phyloP scores from a whole-genome alignment of 768 basidiomycete species.

The Leccinum disarticulatum region DNA sequence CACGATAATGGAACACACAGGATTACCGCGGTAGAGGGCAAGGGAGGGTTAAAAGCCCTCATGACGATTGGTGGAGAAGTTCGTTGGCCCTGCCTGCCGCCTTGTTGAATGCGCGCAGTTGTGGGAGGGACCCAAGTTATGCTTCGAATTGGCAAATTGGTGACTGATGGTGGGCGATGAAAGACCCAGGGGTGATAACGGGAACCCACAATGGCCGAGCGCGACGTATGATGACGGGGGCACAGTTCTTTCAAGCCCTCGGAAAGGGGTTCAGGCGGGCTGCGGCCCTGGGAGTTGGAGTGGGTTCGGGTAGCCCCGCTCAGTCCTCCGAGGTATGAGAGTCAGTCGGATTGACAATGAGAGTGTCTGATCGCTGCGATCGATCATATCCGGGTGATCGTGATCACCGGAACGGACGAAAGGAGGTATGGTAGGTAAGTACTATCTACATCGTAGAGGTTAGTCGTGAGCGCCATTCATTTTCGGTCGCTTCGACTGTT shows the following conservation, averaged over 20 bases:
- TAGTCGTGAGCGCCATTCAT: slow-evolving; percentile 19
- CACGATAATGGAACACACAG: slow-evolving; percentile 30
- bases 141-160: slow-evolving; percentile 33
- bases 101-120: slow-evolving; percentile 15
- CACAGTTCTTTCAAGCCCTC: slow-evolving; percentile 14
- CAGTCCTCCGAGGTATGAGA: slow-evolving; percentile 13
- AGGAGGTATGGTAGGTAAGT: slow-evolving; percentile 10
- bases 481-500: slow-evolving; percentile 25
- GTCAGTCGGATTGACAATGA: slow-evolving; percentile 19
- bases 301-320: slow-evolving; percentile 20
- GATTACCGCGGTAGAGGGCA: slow-evolving; percentile 32
- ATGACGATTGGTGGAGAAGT: slow-evolving; percentile 26
- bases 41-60: not conserved
- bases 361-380: slow-evolving; percentile 32
- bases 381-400: slow-evolving; percentile 29
- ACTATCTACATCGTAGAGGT: not conserved
- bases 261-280: slow-evolving; percentile 13
- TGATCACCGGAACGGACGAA: slow-evolving; percentile 34
- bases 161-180: slow-evolving; percentile 23
- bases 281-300: slow-evolving; percentile 24
- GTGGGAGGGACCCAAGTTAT: slow-evolving; percentile 8
- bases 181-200: slow-evolving; percentile 6
- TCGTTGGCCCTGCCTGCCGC: slow-evolving; percentile 1
- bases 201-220: slow-evolving; percentile 20
- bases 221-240: slow-evolving; percentile 7